Base-by-base conservation (phyloP, 148 eudicot species). In the Vaccinium corymbosum region DNA sequence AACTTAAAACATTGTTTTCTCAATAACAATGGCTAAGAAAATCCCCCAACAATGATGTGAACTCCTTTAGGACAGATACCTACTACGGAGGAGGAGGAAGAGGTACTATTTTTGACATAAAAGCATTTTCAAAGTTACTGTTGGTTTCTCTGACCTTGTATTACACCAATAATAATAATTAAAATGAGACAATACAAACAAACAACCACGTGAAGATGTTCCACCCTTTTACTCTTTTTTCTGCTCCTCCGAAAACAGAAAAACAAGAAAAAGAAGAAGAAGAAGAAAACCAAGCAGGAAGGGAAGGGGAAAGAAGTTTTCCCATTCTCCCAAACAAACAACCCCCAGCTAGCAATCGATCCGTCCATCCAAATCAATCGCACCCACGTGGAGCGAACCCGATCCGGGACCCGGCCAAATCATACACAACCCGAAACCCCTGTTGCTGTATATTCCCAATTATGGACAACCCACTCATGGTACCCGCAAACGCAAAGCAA, bases 381-480 rank as follows among this genome's bases (percentile, higher is more conserved):
- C 99, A 97, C 12, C 96, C 93, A 7, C 81, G 66, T 0, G 95
- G 90, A 14, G 93, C 88, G 62, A 97, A 97, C 85, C 99, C 99
- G 89, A 97, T 91, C 91, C 96, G 91, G 0, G 87, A 77, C 16
- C 87, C 89, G 6, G 90, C 95, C 85, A 90, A 62, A 80, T 97
- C 99, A 68, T 93, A 97, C 15, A 88, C 90, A 20, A 97, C 96
- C 90, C 99, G 92, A 53, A 95, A 91, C 4, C 99, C 95, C 86
- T 97, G 98, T 71, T 97, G 99, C 85, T 97, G 99, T 25, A 97
- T 97, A 55, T 97, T 97, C 62, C 99, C 99, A 2, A 97, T 94
- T 0, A 97, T 97, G 3, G 98, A 94, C 86, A 97, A 87, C 87
- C 98, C 98, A 85, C 91, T 88, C 86, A 79, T 89, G 0, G 99